phyloP scores from a whole-genome alignment of 257 asterid genomes.

The Solanum dulcamara region DNA sequence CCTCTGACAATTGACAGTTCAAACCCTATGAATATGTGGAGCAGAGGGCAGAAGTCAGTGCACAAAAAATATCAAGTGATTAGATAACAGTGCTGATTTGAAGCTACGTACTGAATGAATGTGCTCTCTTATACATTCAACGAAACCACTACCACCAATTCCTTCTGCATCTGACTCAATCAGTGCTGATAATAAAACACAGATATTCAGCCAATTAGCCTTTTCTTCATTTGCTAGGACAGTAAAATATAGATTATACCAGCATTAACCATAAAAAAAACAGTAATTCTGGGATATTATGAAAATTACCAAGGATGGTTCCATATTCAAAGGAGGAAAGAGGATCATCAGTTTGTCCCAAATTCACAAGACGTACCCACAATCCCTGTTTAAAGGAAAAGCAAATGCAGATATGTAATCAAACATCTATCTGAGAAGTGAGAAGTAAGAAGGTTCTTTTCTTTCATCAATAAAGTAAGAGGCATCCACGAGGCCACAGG shows the following conservation, averaged over 20 bases:
- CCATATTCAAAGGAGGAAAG: slow-evolving; percentile 96
- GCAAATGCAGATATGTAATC: slow-evolving; percentile 3
- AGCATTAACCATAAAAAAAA: neutral
- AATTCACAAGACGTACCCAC: slow-evolving; percentile 85
- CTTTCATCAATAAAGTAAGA: neutral
- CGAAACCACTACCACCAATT: slow-evolving; percentile 95
- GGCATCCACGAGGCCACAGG: neutral
- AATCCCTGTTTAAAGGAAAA: slow-evolving; percentile 46
- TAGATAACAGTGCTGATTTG: neutral
- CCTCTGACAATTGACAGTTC: slow-evolving; percentile 69
- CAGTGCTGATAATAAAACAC: slow-evolving; percentile 45
- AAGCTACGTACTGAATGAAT: slow-evolving; percentile 67
- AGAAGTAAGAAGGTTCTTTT: too few relatives aligned
- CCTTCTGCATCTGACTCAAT: slow-evolving; percentile 98
- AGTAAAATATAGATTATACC: neutral
- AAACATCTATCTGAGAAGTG: neutral
- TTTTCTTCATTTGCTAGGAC: slow-evolving; percentile 6
- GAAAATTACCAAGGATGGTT: slow-evolving; percentile 68
- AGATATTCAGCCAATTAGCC: slow-evolving; percentile 11
- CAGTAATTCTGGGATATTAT: neutral
- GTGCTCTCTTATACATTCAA: slow-evolving; percentile 93
- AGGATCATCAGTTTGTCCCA: slow-evolving; percentile 95
- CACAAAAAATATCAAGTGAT: neutral
- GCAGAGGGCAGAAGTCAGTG: neutral
- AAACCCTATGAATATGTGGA: slow-evolving; percentile 35